Base-by-base conservation (phyloP, 768 basidiomycete species). In the Tylopilus felleus region DNA sequence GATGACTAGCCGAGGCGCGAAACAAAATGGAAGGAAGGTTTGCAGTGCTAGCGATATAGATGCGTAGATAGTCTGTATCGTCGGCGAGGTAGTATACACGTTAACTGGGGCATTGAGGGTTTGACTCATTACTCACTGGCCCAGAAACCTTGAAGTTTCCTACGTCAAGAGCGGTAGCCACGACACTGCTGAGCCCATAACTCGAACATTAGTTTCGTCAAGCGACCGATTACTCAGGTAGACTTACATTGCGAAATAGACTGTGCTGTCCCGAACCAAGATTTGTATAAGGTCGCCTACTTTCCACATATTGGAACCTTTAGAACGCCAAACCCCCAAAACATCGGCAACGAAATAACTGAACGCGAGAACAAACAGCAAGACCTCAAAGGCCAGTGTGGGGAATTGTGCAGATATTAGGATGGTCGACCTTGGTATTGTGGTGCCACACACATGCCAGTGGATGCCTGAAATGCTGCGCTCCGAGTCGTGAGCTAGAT, bases 241-340 rank as follows among this genome's bases (percentile, higher is more conserved):
- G 22, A 56, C 61, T 1, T 36, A 64, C 63, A 64, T 57, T 1
- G 56, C 54, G 1, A 60, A 64, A 51, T 64, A 64, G 22, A 63
- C 36, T 0, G 50, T 60, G 49, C 56, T 63, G 46, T 64, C 63
- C 12, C 61, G 54, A 41, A 58, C 45, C 27, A 64, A 25, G 45
- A 63, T 58, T 27, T 40, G 47, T 31, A 60, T 3, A 0, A 63
- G 47, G 13, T 60, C 56, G 17, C 35, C 47, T 17, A 48, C 44
- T 22, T 45, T 51, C 51, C 55, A 49, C 1, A 0, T n/a, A 17
- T 49, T 36, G 35, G 23, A 9, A 25, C 12, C 29, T 16, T 29
- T 4, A 5, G 48, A 52, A 8, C 42, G 44, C 54, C 55, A 56
- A 13, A 21, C 31, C 5, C n/a, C 39, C 56, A 54, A 52, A 23